Evolutionary conservation across 345 rosid species (phyloP).

Genomic region (Citrus trifoliata): DNA sequence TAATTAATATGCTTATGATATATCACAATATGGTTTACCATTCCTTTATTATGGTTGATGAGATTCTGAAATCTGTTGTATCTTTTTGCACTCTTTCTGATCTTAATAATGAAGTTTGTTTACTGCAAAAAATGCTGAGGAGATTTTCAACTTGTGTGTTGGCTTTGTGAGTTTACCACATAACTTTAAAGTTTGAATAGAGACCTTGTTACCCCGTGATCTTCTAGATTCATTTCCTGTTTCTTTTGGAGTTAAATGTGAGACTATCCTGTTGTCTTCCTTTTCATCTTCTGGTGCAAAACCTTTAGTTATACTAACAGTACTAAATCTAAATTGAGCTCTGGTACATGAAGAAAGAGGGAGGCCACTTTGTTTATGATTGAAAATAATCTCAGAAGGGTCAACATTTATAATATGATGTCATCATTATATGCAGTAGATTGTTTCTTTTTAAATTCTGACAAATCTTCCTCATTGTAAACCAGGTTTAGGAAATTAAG

Average conservation of each 20-base stretch:
- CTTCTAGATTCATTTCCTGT: background rate
- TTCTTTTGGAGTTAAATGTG: background rate
- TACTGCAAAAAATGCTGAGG: background rate
- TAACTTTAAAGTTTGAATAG: background rate
- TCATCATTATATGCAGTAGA: background rate
- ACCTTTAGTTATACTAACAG: background rate
- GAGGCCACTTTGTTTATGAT: background rate
- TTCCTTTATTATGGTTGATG: background rate
- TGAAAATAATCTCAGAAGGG: background rate
- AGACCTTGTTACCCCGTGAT: background rate
- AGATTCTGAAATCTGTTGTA: background rate
- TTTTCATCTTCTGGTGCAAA: background rate
- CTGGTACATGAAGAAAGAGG: background rate
- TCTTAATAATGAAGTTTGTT: background rate
- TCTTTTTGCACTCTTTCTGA: background rate
- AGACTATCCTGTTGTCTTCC: background rate
- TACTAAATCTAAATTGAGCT: background rate
- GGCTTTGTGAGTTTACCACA: background rate
- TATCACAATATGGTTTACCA: background rate
- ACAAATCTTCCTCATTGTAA: slow-evolving; percentile 4
- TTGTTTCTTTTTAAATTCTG: background rate
- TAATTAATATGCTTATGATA: background rate
- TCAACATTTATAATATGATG: too few relatives aligned
- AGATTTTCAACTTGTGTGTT: background rate
- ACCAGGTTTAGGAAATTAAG: slow-evolving; percentile 67